Conservation (phyloP, 805 yeast species). For the Saccharomycopsis lassenensis region DNA sequence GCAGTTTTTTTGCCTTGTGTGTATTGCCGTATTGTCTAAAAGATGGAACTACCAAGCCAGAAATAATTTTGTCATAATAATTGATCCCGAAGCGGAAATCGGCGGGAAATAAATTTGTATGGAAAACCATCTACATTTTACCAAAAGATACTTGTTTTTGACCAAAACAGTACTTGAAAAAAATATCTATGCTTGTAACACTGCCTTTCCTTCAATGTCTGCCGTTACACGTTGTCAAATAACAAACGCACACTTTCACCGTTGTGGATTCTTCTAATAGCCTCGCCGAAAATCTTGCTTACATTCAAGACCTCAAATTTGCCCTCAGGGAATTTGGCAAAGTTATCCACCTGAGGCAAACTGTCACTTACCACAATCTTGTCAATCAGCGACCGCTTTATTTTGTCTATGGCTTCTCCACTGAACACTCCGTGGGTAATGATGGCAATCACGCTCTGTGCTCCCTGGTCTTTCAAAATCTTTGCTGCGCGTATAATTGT, state of each 20-base stretch:
- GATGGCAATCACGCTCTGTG: constrained; percentile 71
- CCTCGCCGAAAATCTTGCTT: constrained; percentile 81
- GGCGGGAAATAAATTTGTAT: no score
- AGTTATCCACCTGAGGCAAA: constrained; percentile 69
- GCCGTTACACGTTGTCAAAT: constrained; percentile 87
- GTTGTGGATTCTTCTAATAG: constrained; percentile 90
- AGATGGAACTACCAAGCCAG: no score
- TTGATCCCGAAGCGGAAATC: no score
- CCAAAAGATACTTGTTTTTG: no score
- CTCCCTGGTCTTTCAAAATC: constrained; percentile 87
- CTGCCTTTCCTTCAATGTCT: no score
- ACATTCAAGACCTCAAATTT: constrained; percentile 79
- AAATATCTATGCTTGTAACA: no score
- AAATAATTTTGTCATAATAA: no score
- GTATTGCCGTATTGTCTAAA: no score
- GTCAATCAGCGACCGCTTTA: constrained; percentile 62
- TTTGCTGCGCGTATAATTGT: constrained; percentile 91
- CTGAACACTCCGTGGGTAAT: constrained; percentile 90
- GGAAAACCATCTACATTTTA: no score
- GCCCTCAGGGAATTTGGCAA: constrained; percentile 37
- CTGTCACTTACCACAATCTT: constrained; percentile 82
- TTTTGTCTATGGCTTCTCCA: constrained; percentile 77
- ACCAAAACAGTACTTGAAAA: no score
- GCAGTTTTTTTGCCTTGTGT: no score
- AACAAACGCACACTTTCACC: constrained; percentile 94